Evolutionary conservation across 2,329 filamentous ascomycete species (phyloP).

Genomic region (Bipolaris oryzae): DNA sequence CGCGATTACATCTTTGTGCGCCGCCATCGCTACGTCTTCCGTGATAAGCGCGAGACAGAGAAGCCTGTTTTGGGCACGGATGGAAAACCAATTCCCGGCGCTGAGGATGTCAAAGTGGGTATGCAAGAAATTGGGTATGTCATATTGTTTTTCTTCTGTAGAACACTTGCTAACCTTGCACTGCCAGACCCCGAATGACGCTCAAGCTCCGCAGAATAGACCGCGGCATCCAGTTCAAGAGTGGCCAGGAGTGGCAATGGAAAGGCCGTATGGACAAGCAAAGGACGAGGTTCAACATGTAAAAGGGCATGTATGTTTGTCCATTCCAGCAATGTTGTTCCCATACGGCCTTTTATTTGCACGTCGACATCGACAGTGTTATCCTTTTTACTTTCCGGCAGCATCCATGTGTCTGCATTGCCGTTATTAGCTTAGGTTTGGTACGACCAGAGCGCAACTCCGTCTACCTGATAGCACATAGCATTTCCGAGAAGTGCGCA

Average conservation of each 20-base stretch:
- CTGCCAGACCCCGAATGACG: slow-evolving; percentile 63
- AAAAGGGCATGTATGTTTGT: slow-evolving; percentile 14
- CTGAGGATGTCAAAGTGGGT: slow-evolving; percentile 83
- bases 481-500: too few relatives aligned
- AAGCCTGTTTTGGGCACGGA: slow-evolving; percentile 83
- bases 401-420: not conserved
- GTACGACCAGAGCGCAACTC: too few relatives aligned
- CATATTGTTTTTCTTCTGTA: slow-evolving; percentile 50
- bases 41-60: slow-evolving; percentile 84
- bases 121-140: slow-evolving; percentile 79
- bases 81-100: slow-evolving; percentile 81
- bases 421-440: too few relatives aligned
- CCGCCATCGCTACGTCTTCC: slow-evolving; percentile 88
- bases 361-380: not conserved
- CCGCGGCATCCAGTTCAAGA: slow-evolving; percentile 78
- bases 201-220: slow-evolving; percentile 90
- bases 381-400: not conserved
- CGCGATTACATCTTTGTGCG: slow-evolving; percentile 95
- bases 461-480: too few relatives aligned
- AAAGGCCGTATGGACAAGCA: slow-evolving; percentile 94
- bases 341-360: not conserved
- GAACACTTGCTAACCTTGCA: slow-evolving; percentile 4
- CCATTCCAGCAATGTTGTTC: not conserved
- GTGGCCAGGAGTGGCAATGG: slow-evolving; percentile 94
- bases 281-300: slow-evolving; percentile 92